These are phyloP conservation scores for Mycena citricolor DNA, from an alignment of 1,284 basidiomycete species.

Conservation along the genomic window DNA sequence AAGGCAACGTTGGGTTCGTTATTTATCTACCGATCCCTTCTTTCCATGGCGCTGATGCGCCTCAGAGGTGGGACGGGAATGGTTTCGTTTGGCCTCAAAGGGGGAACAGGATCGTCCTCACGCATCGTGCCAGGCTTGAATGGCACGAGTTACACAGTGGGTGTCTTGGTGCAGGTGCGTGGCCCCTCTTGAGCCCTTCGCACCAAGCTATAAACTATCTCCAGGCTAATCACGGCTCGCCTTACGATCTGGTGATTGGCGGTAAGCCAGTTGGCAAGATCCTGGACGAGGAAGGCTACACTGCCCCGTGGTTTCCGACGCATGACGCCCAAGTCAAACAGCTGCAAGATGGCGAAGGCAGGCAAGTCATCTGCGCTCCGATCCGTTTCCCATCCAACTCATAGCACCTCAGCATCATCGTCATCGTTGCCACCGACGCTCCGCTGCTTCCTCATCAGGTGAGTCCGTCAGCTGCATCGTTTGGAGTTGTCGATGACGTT, in stretches of 20 bases:
- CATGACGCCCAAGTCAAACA: background rate
- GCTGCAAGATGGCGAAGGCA: conserved; percentile 8
- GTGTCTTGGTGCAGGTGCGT: conserved; percentile 9
- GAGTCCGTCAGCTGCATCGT: background rate
- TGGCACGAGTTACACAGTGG: conserved; percentile 7
- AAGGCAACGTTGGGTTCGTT: conserved; percentile 20
- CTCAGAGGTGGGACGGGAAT: conserved; percentile 18
- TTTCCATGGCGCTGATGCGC: background rate
- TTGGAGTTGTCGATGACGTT: background rate
- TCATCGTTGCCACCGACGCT: conserved; percentile 11
- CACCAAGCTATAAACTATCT: background rate
- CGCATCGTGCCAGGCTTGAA: conserved; percentile 3
- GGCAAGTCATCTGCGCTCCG: background rate
- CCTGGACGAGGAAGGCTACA: conserved; percentile 1
- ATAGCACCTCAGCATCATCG: conserved; percentile 11
- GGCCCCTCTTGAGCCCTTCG: too few species aligned
- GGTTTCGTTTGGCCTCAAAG: conserved; percentile 20
- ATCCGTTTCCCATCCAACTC: background rate
- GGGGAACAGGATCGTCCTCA: conserved; percentile 8
- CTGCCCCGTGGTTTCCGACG: background rate
- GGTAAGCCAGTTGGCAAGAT: conserved; percentile 8
- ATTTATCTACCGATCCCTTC: background rate
- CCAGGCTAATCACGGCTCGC: conserved; percentile 11
- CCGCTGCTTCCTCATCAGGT: conserved; percentile 11
- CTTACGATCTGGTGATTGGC: conserved; percentile 12